Percentiles rank a stretch among this genome's conserved stretches.
Evolutionary conservation across 2,329 filamentous ascomycete genomes (phyloP).

Genomic region (Thielaviopsis punctulata): DNA sequence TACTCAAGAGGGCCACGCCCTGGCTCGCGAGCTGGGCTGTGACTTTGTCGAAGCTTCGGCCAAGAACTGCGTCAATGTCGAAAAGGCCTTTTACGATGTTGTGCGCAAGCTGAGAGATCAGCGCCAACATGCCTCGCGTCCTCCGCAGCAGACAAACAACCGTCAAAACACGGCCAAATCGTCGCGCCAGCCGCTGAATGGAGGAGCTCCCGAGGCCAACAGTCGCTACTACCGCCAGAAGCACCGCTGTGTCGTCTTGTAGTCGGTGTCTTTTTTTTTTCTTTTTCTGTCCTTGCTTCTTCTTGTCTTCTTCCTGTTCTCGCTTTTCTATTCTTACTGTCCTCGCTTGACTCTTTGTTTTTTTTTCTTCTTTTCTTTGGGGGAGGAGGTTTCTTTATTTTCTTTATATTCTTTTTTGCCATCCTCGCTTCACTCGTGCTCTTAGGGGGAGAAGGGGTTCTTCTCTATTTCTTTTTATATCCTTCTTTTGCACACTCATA

Average conservation of each 20-base stretch:
- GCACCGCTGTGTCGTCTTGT: constrained; percentile 24
- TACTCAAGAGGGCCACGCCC: constrained; percentile 82
- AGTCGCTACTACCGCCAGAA: constrained; percentile 18
- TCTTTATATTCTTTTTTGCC: background rate
- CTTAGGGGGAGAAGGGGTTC: background rate
- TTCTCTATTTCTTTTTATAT: background rate
- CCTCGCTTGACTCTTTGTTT: background rate
- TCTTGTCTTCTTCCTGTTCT: background rate
- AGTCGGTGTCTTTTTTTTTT: constrained; percentile 14
- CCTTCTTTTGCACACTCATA: background rate
- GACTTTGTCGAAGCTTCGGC: constrained; percentile 95
- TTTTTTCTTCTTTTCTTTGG: background rate
- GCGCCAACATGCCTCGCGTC: constrained; percentile 39
- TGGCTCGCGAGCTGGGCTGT: constrained; percentile 83
- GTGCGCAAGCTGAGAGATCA: constrained; percentile 79
- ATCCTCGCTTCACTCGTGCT: background rate
- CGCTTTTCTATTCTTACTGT: background rate
- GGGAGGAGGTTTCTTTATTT: background rate
- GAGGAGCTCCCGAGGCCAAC: constrained; percentile 14
- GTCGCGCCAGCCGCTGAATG: constrained; percentile 13
- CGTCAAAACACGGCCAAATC: constrained; percentile 18
- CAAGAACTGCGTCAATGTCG: constrained; percentile 96
- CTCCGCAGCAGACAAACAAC: constrained; percentile 15
- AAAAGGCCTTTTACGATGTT: constrained; percentile 97
- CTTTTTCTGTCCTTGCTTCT: too few relatives aligned